Evolutionary conservation across 164 flowering plant species (phyloP).

Genomic region (Houttuynia cordata): DNA sequence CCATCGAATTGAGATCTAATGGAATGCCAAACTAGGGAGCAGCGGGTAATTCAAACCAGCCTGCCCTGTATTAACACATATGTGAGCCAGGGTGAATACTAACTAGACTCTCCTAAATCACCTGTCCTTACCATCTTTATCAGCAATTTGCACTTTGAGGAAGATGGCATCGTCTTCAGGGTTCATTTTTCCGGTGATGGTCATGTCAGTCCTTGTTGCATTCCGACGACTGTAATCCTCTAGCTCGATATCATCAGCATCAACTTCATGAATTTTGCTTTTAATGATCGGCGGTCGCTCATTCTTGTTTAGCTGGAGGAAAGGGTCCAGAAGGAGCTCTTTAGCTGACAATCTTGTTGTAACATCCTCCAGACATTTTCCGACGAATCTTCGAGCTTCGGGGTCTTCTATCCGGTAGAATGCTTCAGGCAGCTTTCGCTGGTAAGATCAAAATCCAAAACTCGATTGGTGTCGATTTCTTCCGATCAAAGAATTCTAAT

Average conservation of each 20-base stretch:
- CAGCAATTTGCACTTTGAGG: conserved; percentile 63
- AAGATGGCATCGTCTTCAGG: conserved; percentile 51
- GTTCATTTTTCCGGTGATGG: conserved; percentile 63
- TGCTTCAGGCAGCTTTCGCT: conserved; percentile 80
- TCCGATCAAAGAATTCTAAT: too few species aligned
- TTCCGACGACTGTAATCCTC: conserved; percentile 1
- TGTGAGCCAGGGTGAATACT: too few species aligned
- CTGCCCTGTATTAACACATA: too few species aligned
- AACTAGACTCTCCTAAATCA: too few species aligned
- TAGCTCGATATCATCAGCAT: background rate
- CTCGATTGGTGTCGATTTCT: too few species aligned
- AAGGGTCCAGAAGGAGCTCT: conserved; percentile 59
- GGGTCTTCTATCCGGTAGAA: conserved; percentile 40
- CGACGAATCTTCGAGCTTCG: conserved; percentile 53
- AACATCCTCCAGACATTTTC: conserved; percentile 50
- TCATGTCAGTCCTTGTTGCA: conserved; percentile 31
- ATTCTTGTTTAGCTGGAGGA: conserved; percentile 38
- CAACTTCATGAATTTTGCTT: background rate
- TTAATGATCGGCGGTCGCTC: conserved; percentile 7
- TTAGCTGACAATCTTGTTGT: conserved; percentile 57
- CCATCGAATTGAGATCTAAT: too few species aligned
- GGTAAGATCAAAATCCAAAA: background rate
- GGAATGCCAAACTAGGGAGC: too few species aligned
- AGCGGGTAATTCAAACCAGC: too few species aligned
- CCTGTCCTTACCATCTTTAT: conserved; percentile 35